A percentile compares a stretch with the other conserved stretches of the same genome.
These are phyloP conservation scores for Annulohypoxylon moriforme DNA, from an alignment of 495 filamentous ascomycete species.

Conservation along the genomic window DNA sequence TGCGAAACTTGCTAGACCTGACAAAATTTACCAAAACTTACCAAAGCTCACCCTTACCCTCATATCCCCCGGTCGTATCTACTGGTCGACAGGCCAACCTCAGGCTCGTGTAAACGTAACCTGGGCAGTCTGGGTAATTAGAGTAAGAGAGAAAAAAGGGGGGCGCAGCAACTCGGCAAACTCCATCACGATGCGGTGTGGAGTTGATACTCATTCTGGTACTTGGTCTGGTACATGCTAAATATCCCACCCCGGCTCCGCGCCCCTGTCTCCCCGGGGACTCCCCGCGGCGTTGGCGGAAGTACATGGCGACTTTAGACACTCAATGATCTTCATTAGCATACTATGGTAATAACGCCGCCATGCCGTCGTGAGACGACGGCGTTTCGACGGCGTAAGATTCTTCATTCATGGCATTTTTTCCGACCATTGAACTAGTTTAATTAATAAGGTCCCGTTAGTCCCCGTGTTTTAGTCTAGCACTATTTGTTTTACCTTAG, in stretches of 20 bases:
- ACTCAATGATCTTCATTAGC: background rate
- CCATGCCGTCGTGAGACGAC: constrained; percentile 12
- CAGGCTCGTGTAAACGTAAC: constrained; percentile 1
- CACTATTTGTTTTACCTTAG: background rate
- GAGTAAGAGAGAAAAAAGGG: constrained; percentile 6
- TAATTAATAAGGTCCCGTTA: constrained; percentile 8
- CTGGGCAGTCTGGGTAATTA: background rate
- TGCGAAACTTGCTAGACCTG: constrained; percentile 15
- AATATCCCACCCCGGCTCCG: background rate
- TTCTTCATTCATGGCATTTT: background rate
- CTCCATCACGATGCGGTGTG: constrained; percentile 15
- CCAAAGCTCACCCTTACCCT: background rate
- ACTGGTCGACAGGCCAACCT: background rate
- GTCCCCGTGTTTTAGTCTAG: constrained; percentile 4
- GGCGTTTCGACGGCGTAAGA: background rate
- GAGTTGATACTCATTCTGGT: constrained; percentile 10
- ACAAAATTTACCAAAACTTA: too few relatives aligned
- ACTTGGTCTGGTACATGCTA: too few relatives aligned
- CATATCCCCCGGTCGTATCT: background rate
- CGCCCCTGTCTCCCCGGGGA: background rate
- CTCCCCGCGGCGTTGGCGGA: background rate
- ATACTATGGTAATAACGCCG: background rate
- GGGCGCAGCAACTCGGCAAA: constrained; percentile 14
- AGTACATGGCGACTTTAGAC: background rate
- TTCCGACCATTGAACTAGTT: background rate